Evolutionary conservation across 352 stramenopile species (phyloP), one percentile per base, ranked within the genome.

Genomic region (Pythium biforme): DNA sequence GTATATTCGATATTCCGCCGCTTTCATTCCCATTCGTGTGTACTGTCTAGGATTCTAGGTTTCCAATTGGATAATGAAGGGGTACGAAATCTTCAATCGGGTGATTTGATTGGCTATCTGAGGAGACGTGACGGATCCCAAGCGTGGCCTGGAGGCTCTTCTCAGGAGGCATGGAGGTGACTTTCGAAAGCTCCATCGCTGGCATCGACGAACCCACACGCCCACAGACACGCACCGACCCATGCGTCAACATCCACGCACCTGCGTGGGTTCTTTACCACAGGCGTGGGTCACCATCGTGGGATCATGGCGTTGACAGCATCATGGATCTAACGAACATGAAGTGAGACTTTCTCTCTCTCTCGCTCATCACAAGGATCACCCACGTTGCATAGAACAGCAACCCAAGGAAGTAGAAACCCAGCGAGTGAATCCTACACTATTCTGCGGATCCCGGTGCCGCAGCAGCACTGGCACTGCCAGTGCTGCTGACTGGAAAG

Each of bases 61-160:
- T 19, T 58, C 8, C 37, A 34, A 58, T 58, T 58, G 51, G 51
- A 6, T 26, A 23, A 40, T 39, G 48, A 40, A 29, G 3, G 29
- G 20, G 41, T 48, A 8, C 37, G n/a, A 43, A 43, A 23, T 15
- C 0, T 15, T 25, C 41, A 48, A 25, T 25, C n/a, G n/a, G 10
- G 43, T 3, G 2, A 34, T 52, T n/a, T 52, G 47, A 54, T 54
- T 54, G 47, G 47, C 25, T 54, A 33, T 10, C 34, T 7, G 45
- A 52, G 4, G 22, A 52, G 45, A 34, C n/a, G 8, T 33, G n/a
- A 10, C 31, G 8, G 31, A 12, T 14, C 31, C 37, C 1, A 43
- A 43, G 31, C 31, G 31, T 14, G 6, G 2, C 37, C 14, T 10
- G 3, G 37, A 20, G 37, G 1, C 12, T 43, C 14, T n/a, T 43